Evolutionary conservation across 139 green algal genomes (phyloP).

Genomic region (Tetradesmus obliquus): DNA sequence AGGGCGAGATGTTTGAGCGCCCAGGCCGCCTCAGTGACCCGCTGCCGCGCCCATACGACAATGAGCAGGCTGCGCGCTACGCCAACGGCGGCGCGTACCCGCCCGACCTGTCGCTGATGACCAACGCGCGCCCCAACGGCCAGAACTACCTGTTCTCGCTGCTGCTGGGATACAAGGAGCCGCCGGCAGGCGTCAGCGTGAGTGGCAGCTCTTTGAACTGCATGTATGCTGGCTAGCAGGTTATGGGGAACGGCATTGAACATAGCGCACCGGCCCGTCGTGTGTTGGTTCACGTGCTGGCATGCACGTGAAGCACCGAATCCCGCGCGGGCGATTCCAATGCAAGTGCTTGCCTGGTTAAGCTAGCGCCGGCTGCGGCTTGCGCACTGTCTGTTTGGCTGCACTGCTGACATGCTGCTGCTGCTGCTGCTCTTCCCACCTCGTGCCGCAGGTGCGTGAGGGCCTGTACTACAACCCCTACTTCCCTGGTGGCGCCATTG

Average conservation of each 20-base stretch:
- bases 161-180: conserved; percentile 97
- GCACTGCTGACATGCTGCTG: neutral
- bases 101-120: conserved; percentile 97
- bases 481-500: conserved; percentile 98
- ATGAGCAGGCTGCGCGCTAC: conserved; percentile 92
- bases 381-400: neutral
- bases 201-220: conserved; percentile 3
- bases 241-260: no score
- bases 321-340: neutral
- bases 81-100: conserved; percentile 99
- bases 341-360: neutral
- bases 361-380: neutral
- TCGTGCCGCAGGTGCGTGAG: conserved; percentile 78
- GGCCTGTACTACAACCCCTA: conserved; percentile 99
- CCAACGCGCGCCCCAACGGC: conserved; percentile 96
- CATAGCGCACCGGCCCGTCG: no score
- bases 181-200: conserved; percentile 92
- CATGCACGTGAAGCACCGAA: neutral
- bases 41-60: conserved; percentile 92
- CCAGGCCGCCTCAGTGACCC: conserved; percentile 92
- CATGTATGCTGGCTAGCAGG: neutral
- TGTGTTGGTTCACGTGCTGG: neutral
- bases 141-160: conserved; percentile 99
- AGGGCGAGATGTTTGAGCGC: conserved; percentile 97
- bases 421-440: neutral